Conservation (phyloP, 148 eudicot genomes). For the Chenopodium album region DNA sequence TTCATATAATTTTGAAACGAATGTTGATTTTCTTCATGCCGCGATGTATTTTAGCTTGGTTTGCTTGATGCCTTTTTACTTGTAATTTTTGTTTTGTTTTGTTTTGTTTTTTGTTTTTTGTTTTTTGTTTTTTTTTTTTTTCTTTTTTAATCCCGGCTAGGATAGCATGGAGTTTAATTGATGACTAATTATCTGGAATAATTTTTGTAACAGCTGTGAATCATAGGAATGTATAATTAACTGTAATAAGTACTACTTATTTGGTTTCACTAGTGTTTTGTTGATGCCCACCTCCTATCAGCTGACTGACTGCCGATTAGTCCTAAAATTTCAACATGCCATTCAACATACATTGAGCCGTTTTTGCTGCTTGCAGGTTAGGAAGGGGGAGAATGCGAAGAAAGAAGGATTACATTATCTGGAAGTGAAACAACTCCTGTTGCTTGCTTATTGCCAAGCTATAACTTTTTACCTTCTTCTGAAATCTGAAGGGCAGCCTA, state of each 20-base stretch:
- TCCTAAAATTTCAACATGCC: neutral
- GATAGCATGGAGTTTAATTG: no score
- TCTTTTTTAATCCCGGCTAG: neutral
- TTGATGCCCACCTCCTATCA: neutral
- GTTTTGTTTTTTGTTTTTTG: no score
- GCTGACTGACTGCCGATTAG: neutral
- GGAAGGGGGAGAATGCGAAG: constrained; percentile 36
- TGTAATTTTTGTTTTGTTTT: neutral
- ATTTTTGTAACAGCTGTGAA: neutral
- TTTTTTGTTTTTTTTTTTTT: neutral
- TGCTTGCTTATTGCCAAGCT: constrained; percentile 82
- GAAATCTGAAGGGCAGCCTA: constrained; percentile 86
- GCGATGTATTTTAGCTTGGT: neutral
- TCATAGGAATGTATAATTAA: neutral
- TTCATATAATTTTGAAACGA: neutral
- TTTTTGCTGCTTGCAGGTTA: constrained; percentile 45
- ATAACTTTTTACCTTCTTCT: constrained; percentile 93
- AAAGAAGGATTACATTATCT: constrained; percentile 72
- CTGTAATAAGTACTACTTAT: neutral
- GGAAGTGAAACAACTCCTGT: constrained; percentile 72
- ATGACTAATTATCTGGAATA: no score
- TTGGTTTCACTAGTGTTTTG: neutral
- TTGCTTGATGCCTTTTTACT: neutral
- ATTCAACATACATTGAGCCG: neutral
- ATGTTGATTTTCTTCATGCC: neutral